These are phyloP conservation scores for Smallanthus sonchifolius DNA, from an alignment of 129 eudicot genomes.

Conservation along the genomic window DNA sequence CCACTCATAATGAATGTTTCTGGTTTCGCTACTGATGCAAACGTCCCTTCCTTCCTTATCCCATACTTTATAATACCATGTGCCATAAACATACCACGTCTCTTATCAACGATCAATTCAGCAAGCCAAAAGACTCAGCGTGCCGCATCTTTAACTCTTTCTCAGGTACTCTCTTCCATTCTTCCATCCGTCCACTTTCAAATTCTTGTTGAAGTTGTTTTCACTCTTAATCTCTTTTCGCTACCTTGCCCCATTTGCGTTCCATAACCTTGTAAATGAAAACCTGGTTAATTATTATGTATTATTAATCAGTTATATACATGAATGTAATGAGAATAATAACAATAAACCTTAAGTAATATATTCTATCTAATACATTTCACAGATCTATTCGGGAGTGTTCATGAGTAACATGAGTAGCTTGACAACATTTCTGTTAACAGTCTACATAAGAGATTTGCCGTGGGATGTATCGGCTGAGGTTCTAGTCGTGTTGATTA, in stretches of 20 bases:
- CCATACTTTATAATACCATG: constrained; percentile 57
- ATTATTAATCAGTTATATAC: neutral
- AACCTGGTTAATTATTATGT: neutral
- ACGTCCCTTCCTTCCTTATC: constrained; percentile 52
- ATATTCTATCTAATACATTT: neutral
- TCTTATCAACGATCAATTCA: constrained; percentile 36
- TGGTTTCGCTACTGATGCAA: constrained; percentile 37
- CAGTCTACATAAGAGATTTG: constrained; percentile 44
- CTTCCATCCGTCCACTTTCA: neutral
- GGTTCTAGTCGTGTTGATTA: constrained; percentile 53
- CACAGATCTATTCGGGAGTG: constrained; percentile 63
- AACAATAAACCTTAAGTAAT: neutral
- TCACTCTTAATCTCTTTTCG: neutral
- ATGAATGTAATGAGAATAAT: neutral
- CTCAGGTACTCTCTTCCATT: constrained; percentile 37
- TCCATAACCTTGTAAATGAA: neutral
- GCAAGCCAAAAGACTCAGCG: constrained; percentile 50
- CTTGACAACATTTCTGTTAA: constrained; percentile 42
- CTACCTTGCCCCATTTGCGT: neutral
- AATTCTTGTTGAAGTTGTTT: neutral
- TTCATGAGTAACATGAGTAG: constrained; percentile 61
- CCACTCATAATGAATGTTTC: constrained; percentile 52
- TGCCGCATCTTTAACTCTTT: constrained; percentile 55
- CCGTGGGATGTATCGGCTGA: constrained; percentile 71
- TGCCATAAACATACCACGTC: constrained; percentile 46